Conservation (phyloP, 345 rosid genomes). For the Combretum micranthum region DNA sequence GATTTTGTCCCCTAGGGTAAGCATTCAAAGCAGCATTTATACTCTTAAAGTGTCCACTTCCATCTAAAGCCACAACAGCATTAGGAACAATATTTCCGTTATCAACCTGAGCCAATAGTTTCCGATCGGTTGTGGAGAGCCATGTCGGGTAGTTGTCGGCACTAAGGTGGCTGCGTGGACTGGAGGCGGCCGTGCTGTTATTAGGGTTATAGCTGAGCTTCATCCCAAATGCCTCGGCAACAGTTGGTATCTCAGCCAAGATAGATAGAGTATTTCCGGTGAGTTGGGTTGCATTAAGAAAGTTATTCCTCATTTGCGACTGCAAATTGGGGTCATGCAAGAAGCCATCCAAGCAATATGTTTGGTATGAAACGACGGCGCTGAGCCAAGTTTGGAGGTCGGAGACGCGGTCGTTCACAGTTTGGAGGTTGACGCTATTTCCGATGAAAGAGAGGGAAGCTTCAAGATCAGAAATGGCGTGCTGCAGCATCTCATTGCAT, state of each 20-base stretch:
- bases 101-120: slow-evolving; percentile 31
- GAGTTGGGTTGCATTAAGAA: slow-evolving; percentile 24
- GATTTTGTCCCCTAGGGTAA: slow-evolving; percentile 20
- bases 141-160: slow-evolving; percentile 43
- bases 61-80: slow-evolving; percentile 71
- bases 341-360: slow-evolving; percentile 51
- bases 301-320: slow-evolving; percentile 17
- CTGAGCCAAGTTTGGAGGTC: slow-evolving; percentile 44
- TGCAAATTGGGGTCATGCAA: slow-evolving; percentile 15
- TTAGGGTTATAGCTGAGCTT: slow-evolving; percentile 10
- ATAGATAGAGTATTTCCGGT: slow-evolving; percentile 55
- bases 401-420: slow-evolving; percentile 1
- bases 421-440: slow-evolving; percentile 8
- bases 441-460: slow-evolving; percentile 17
- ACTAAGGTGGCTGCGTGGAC: slow-evolving; percentile 43
- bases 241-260: slow-evolving; percentile 23
- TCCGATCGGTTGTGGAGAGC: slow-evolving; percentile 54
- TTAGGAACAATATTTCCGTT: slow-evolving; percentile 25
- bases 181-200: slow-evolving; percentile 3
- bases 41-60: slow-evolving; percentile 61
- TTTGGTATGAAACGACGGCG: slow-evolving; percentile 50
- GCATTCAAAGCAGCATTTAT: slow-evolving; percentile 45
- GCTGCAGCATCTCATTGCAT: slow-evolving; percentile 27
- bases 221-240: slow-evolving; percentile 24
- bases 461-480: slow-evolving; percentile 28